These are phyloP conservation scores for Arthrobotrys musiformis DNA, from an alignment of 2,329 filamentous ascomycete genomes.

Conservation along the genomic window DNA sequence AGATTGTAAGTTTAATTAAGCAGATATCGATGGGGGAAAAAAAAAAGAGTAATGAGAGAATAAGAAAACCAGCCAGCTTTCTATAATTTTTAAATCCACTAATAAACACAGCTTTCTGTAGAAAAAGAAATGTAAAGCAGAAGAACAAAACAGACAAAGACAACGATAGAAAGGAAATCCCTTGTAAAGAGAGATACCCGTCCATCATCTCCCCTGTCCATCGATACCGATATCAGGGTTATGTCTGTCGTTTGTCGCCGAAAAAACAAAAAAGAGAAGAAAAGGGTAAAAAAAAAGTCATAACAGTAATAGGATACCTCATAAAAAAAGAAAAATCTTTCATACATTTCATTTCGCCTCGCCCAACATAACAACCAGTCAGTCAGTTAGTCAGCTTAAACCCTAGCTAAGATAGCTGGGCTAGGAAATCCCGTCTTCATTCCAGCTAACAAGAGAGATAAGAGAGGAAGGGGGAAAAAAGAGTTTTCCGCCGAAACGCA, in stretches of 20 bases:
- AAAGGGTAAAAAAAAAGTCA: constrained; percentile 13
- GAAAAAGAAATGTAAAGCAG: neutral
- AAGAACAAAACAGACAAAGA: neutral
- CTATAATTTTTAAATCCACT: constrained; percentile 47
- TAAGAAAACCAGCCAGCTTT: constrained; percentile 36
- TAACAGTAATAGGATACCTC: constrained; percentile 12
- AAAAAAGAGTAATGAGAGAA: constrained; percentile 10
- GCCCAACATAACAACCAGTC: constrained; percentile 26
- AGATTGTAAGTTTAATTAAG: too few species aligned
- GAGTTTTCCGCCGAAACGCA: constrained; percentile 32
- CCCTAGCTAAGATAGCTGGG: neutral
- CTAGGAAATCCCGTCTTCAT: constrained; percentile 1
- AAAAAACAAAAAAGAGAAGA: neutral
- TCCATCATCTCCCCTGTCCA: too few species aligned
- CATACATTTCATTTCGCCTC: constrained; percentile 32
- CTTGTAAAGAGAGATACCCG: neutral
- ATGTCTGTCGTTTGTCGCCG: neutral
- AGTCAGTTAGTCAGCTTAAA: neutral
- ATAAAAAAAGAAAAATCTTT: constrained; percentile 38
- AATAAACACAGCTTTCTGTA: constrained; percentile 48
- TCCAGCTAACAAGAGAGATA: constrained; percentile 4
- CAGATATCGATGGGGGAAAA: neutral
- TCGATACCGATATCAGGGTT: neutral
- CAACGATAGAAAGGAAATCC: neutral
- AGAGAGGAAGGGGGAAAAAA: constrained; percentile 25